Evolutionary conservation across 2,329 filamentous ascomycete species (phyloP).

Genomic region (Chalaropsis ovoidea): DNA sequence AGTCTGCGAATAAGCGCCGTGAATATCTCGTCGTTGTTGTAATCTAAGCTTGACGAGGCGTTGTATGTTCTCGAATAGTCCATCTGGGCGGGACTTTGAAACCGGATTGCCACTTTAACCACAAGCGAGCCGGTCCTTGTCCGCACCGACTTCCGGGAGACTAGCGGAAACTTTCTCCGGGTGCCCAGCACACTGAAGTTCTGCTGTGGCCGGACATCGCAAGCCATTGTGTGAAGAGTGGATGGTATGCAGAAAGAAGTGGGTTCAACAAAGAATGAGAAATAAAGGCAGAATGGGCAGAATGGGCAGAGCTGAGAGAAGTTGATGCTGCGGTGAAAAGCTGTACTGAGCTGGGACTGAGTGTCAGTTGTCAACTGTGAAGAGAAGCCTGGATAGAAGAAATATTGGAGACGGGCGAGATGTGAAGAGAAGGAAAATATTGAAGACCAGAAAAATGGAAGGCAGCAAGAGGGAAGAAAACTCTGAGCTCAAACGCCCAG

Average conservation of each 20-base stretch:
- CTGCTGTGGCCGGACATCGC: constrained; percentile 21
- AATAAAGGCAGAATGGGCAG: constrained; percentile 27
- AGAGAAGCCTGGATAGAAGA: background rate
- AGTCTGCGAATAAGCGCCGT: constrained; percentile 42
- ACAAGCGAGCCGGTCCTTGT: constrained; percentile 30
- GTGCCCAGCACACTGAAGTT: constrained; percentile 28
- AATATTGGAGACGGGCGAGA: background rate
- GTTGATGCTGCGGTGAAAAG: background rate
- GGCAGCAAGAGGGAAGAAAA: background rate
- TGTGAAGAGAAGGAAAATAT: constrained; percentile 8
- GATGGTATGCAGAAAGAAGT: constrained; percentile 33
- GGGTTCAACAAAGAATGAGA: constrained; percentile 35
- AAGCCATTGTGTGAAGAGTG: constrained; percentile 20
- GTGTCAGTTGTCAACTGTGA: background rate
- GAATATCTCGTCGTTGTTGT: constrained; percentile 38
- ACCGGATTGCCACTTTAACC: constrained; percentile 39
- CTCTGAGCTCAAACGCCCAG: background rate
- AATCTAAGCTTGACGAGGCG: constrained; percentile 37
- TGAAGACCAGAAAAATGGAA: background rate
- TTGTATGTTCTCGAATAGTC: constrained; percentile 40
- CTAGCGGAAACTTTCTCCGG: constrained; percentile 31
- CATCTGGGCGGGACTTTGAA: constrained; percentile 38
- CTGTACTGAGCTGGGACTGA: no score
- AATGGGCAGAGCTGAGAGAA: background rate
- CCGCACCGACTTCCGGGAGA: constrained; percentile 27